Base-by-base conservation (phyloP, 805 yeast genomes). In the Saccharomyces eubayanus region DNA sequence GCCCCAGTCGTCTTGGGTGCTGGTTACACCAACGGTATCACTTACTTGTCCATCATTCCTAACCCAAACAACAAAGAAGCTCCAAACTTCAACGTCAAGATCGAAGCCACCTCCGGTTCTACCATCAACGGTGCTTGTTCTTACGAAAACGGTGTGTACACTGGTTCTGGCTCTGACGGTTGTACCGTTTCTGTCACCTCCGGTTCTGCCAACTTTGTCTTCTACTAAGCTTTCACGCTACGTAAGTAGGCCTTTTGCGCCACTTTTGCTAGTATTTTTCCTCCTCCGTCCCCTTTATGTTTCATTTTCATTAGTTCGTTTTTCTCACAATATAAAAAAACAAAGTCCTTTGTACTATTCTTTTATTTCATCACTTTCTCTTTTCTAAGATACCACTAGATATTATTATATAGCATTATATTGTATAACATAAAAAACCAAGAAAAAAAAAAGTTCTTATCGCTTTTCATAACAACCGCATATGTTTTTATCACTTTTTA, bases 1-100 rank as follows among this genome's bases (percentile, higher is more conserved):
- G 88, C 89, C 51, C 89, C 89, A 60, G 76, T 85, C 54, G 85
- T 82, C 59, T 74, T 86, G 54, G 95, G 95, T 71, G 86, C 89
- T 54, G 95, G 95, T 63, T 77, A 71, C 71, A 75, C 77, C 48
- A 72, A 72, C 56, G 87, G 85, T 55, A 73, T 75, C 61, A 76
- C 86, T 49, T 85, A 84, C 77, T 75, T 85, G 60, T 83, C 89
- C 1, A 74, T 85, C 72, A 85, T 85, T 73, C 89, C 89, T 69
- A 85, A 85, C 73, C 90, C 90, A 61, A 85, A 85, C 77, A 85
- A 84, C 77, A 53, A 57, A 28, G 65, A 70, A 40, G 66, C 77
- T 60, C 72, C 77, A 67, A 84, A 83, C 78, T 86, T 72, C 78
- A 83, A 79, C 64, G 82, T 86, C 60, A 82, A 82, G 75, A 90